Evolutionary conservation across 2,329 filamentous ascomycete genomes (phyloP).

Genomic region (Neodidymelliopsis sp.): DNA sequence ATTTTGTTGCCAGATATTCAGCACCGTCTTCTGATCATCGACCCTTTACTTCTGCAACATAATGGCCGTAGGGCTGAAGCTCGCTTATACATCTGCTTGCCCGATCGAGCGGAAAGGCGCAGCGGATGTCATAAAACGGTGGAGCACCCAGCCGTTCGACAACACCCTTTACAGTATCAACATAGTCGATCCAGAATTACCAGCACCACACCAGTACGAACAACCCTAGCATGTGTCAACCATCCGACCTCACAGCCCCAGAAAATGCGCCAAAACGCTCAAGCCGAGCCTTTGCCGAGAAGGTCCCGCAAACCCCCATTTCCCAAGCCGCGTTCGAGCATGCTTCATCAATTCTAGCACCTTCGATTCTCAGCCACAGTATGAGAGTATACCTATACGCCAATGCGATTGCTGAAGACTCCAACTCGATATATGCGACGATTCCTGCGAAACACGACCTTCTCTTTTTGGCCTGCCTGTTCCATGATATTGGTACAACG

Average conservation of each 20-base stretch:
- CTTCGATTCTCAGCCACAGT: slow-evolving; percentile 71
- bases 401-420: slow-evolving; percentile 36
- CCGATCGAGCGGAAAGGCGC: slow-evolving; percentile 9
- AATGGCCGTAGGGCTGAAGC: not conserved
- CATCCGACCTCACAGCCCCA: slow-evolving; percentile 16
- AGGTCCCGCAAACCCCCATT: slow-evolving; percentile 58
- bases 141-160: no score
- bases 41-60: no score
- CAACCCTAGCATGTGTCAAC: slow-evolving; percentile 27
- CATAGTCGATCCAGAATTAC: no score
- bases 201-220: no score
- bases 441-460: slow-evolving; percentile 55
- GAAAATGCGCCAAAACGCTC: not conserved
- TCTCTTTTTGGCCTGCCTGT: slow-evolving; percentile 63
- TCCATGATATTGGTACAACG: slow-evolving; percentile 78
- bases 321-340: slow-evolving; percentile 57
- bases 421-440: slow-evolving; percentile 28
- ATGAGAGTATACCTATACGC: slow-evolving; percentile 75
- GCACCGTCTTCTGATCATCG: no score
- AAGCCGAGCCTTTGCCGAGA: not conserved
- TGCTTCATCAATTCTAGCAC: slow-evolving; percentile 58
- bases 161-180: no score
- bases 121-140: not conserved
- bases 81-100: not conserved
- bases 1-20: no score